phyloP scores from a whole-genome alignment of 164 flowering plant genomes.

The Dillenia suffruticosa region DNA sequence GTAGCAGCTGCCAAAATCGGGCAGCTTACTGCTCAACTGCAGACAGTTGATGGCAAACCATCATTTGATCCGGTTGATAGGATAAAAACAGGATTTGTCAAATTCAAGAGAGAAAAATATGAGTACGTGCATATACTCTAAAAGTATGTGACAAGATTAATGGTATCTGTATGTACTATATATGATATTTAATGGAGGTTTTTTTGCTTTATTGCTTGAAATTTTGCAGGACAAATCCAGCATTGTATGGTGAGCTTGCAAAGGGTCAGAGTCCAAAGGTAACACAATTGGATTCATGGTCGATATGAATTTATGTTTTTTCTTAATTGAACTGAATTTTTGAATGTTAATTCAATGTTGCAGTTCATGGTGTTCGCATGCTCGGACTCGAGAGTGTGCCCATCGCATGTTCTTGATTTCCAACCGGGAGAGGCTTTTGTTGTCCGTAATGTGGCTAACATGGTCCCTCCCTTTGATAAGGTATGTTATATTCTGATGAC shows the following conservation, averaged over 20 bases:
- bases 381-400: conserved; percentile 53
- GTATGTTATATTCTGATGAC: not conserved
- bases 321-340: not conserved
- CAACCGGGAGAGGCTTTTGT: conserved; percentile 57
- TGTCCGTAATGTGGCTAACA: conserved; percentile 50
- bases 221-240: conserved; percentile 65
- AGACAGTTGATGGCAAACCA: conserved; percentile 20
- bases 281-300: not conserved
- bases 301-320: too few relatives aligned
- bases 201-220: not conserved
- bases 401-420: conserved; percentile 45
- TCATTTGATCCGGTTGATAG: conserved; percentile 45
- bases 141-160: not conserved
- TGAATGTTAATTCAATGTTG: conserved; percentile 2
- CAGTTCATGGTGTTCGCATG: conserved; percentile 60
- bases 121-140: conserved; percentile 35
- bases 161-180: too few relatives aligned
- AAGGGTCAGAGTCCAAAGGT: conserved; percentile 96
- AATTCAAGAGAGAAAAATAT: conserved; percentile 77
- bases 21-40: conserved; percentile 60
- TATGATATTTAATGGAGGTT: too few relatives aligned
- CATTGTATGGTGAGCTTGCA: conserved; percentile 57
- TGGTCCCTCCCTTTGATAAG: conserved; percentile 45
- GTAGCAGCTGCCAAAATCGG: conserved; percentile 66
- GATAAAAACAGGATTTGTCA: conserved; percentile 57